Percentiles rank a stretch among this genome's conserved stretches.
phyloP scores from a whole-genome alignment of 305 asterid species.

The Ilex paraguariensis region DNA sequence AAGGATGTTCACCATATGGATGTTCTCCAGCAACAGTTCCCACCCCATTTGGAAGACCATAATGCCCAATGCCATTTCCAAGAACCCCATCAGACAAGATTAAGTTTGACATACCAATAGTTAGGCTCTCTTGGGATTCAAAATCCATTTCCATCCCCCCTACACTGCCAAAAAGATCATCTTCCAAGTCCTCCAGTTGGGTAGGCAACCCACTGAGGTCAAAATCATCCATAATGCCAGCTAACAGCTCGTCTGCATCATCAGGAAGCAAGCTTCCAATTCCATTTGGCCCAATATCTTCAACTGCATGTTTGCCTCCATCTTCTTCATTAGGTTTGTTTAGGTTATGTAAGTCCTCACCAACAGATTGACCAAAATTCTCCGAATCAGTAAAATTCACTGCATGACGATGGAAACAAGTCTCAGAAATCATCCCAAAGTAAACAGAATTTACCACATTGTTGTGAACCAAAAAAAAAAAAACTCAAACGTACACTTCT shows the following conservation, averaged over 20 bases:
- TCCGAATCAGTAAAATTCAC: conserved; percentile 50
- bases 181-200: conserved; percentile 89
- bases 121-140: conserved; percentile 39
- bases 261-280: conserved; percentile 70
- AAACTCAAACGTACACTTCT: conserved; percentile 42
- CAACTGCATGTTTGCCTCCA: conserved; percentile 49
- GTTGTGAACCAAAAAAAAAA: neutral
- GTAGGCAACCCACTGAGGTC: conserved; percentile 82
- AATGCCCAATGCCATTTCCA: conserved; percentile 33
- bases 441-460: neutral
- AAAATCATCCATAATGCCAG: conserved; percentile 83
- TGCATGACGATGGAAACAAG: conserved; percentile 27
- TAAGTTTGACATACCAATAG: conserved; percentile 43
- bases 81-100: conserved; percentile 41
- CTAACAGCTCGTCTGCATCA: conserved; percentile 84
- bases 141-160: conserved; percentile 83
- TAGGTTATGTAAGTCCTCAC: conserved; percentile 53
- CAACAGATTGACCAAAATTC: conserved; percentile 32
- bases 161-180: conserved; percentile 88
- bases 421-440: conserved; percentile 4
- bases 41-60: conserved; percentile 48
- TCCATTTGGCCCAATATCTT: conserved; percentile 40
- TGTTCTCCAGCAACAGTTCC: conserved; percentile 72
- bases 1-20: conserved; percentile 98
- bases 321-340: conserved; percentile 31